Conservation (phyloP, 2,329 filamentous ascomycete species). For the Ophiocordyceps sinensis region DNA sequence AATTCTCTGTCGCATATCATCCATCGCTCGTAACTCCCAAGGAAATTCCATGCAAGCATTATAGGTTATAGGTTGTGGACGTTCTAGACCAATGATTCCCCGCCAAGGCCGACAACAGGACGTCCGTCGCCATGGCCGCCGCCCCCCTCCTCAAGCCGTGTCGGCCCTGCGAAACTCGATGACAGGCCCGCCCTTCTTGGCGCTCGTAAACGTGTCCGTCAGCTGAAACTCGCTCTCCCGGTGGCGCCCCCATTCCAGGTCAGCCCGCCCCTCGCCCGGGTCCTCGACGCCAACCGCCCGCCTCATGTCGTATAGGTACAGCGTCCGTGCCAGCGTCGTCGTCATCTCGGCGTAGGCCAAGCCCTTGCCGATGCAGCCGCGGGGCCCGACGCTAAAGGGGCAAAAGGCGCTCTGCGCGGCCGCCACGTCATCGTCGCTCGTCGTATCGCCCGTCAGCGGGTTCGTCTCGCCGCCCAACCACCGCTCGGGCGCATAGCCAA, state of each 20-base stretch:
- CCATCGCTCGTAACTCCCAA: too few species aligned
- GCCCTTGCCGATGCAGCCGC: conserved; percentile 59
- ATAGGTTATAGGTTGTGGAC: too few species aligned
- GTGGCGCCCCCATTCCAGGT: conserved; percentile 39
- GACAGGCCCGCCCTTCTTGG: conserved; percentile 58
- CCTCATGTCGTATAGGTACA: conserved; percentile 48
- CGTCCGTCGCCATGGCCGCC: too few species aligned
- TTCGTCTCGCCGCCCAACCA: conserved; percentile 41
- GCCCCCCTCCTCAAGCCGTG: conserved; percentile 3
- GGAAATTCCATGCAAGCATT: too few species aligned
- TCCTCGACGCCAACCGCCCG: conserved; percentile 32
- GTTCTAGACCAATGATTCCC: too few species aligned
- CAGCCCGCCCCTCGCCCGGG: conserved; percentile 34
- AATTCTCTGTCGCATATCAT: too few species aligned
- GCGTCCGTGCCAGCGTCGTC: conserved; percentile 43
- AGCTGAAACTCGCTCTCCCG: conserved; percentile 51
- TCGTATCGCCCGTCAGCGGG: conserved; percentile 18
- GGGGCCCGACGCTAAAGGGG: conserved; percentile 55
- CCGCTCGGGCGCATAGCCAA: conserved; percentile 46
- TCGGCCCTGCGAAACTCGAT: conserved; percentile 39
- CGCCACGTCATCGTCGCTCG: conserved; percentile 35
- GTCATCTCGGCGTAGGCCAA: conserved; percentile 55
- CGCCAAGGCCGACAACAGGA: too few species aligned
- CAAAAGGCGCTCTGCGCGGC: conserved; percentile 56
- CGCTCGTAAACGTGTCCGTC: conserved; percentile 57